Conservation (phyloP, 352 stramenopile genomes). For the Phytophthora ohioensis region DNA sequence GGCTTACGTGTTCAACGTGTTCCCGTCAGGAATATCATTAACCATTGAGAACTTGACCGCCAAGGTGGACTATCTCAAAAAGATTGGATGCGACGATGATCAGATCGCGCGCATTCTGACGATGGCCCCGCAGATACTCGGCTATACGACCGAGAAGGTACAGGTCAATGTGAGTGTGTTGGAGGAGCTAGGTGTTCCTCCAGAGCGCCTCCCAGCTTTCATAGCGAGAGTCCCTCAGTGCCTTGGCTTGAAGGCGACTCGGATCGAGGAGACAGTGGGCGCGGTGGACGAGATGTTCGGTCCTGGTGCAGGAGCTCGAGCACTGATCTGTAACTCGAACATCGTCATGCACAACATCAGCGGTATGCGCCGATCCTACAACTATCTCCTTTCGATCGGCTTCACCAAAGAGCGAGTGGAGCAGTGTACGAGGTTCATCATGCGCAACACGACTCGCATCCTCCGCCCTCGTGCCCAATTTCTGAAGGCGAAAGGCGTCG, state of each 20-base stretch:
- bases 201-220: slow-evolving; percentile 43
- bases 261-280: slow-evolving; percentile 54
- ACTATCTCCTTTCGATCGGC: slow-evolving; percentile 49
- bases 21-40: slow-evolving; percentile 48
- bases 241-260: slow-evolving; percentile 42
- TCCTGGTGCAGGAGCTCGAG: slow-evolving; percentile 14
- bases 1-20: slow-evolving; percentile 61
- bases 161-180: slow-evolving; percentile 43
- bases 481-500: slow-evolving; percentile 22
- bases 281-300: slow-evolving; percentile 57
- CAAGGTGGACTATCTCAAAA: slow-evolving; percentile 51
- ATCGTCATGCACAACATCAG: slow-evolving; percentile 66
- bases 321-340: slow-evolving; percentile 42
- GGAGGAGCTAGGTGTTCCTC: slow-evolving; percentile 39
- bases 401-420: slow-evolving; percentile 43
- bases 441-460: slow-evolving; percentile 51
- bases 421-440: slow-evolving; percentile 44
- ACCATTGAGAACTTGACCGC: slow-evolving; percentile 51
- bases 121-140: slow-evolving; percentile 53
- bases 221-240: slow-evolving; percentile 51
- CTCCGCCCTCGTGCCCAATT: slow-evolving; percentile 60
- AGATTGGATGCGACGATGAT: slow-evolving; percentile 41
- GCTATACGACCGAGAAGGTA: slow-evolving; percentile 45
- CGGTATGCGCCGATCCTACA: slow-evolving; percentile 48
- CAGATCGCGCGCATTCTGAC: slow-evolving; percentile 56